Evolutionary conservation across 805 yeast species (phyloP).

Genomic region (Candida parachauliodes): DNA sequence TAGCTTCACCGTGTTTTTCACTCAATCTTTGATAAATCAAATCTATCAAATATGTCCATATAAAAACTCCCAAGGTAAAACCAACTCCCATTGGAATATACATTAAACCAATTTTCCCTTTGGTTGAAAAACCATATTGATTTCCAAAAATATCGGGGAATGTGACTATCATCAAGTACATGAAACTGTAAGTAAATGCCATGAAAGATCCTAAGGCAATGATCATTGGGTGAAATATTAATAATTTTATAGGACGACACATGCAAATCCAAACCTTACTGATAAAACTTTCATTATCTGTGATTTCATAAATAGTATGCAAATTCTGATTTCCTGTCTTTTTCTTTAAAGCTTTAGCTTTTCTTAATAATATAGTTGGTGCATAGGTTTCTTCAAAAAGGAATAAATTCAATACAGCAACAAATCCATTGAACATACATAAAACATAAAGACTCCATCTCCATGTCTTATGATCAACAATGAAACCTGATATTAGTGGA

Average conservation of each 20-base stretch:
- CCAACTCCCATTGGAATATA: constrained; percentile 39
- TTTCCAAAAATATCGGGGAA: constrained; percentile 31
- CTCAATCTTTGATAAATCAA: constrained; percentile 22
- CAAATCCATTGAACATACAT: constrained; percentile 31
- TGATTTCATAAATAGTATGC: constrained; percentile 36
- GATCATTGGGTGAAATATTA: constrained; percentile 35
- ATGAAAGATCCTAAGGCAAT: constrained; percentile 38
- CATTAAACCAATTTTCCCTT: constrained; percentile 33
- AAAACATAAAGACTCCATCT: constrained; percentile 36
- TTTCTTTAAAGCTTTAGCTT: constrained; percentile 25
- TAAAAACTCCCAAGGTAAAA: constrained; percentile 26
- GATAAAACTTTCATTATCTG: constrained; percentile 23
- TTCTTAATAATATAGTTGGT: constrained; percentile 27
- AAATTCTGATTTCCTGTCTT: constrained; percentile 33
- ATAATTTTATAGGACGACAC: constrained; percentile 30
- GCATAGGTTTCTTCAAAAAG: constrained; percentile 34
- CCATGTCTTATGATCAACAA: constrained; percentile 30
- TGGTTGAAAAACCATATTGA: constrained; percentile 28
- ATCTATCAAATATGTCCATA: constrained; percentile 28
- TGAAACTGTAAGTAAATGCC: constrained; percentile 41
- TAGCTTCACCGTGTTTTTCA: constrained; percentile 25
- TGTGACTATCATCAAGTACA: constrained; percentile 39
- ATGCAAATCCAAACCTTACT: constrained; percentile 22
- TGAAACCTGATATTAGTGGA: constrained; percentile 34
- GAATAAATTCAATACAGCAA: constrained; percentile 28